A percentile compares a stretch with the other conserved stretches of the same genome.
Evolutionary conservation across 371 early-diverging fungal genomes (phyloP).

Genomic region (Sporodiniella umbellata): DNA sequence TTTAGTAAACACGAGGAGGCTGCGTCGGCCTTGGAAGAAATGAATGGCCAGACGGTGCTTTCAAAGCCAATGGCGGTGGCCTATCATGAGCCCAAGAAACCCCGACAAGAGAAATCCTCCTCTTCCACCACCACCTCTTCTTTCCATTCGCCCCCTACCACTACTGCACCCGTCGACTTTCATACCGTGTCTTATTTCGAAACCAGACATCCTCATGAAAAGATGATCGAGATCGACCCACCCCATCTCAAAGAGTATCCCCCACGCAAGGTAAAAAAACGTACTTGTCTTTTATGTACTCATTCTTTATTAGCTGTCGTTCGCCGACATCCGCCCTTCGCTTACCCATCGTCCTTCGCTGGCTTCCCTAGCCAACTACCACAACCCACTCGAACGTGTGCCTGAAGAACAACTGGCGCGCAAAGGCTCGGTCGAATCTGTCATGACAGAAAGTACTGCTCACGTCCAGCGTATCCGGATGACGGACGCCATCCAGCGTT

Average conservation of each 20-base stretch:
- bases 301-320: neutral
- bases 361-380: slow-evolving; percentile 34
- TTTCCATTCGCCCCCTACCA: slow-evolving; percentile 22
- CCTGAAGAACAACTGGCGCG: slow-evolving; percentile 24
- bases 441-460: slow-evolving; percentile 38
- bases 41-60: slow-evolving; percentile 30
- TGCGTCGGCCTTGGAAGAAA: slow-evolving; percentile 27
- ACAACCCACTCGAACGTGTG: slow-evolving; percentile 14
- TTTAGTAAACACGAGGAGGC: slow-evolving; percentile 40
- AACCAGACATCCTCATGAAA: slow-evolving; percentile 25
- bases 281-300: neutral
- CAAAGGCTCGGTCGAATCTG: slow-evolving; percentile 29
- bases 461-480: slow-evolving; percentile 32
- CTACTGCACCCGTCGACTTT: slow-evolving; percentile 24
- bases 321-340: slow-evolving; percentile 18
- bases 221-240: neutral
- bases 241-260: too few species aligned
- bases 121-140: slow-evolving; percentile 19
- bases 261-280: neutral
- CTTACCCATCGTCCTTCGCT: slow-evolving; percentile 23
- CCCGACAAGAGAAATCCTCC: slow-evolving; percentile 28
- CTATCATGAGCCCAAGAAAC: slow-evolving; percentile 48
- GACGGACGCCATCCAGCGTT: slow-evolving; percentile 30
- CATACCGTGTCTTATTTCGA: slow-evolving; percentile 20
- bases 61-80: slow-evolving; percentile 35